These are phyloP conservation scores for Ustilago tritici DNA, from an alignment of 1,284 basidiomycete species.

Conservation along the genomic window DNA sequence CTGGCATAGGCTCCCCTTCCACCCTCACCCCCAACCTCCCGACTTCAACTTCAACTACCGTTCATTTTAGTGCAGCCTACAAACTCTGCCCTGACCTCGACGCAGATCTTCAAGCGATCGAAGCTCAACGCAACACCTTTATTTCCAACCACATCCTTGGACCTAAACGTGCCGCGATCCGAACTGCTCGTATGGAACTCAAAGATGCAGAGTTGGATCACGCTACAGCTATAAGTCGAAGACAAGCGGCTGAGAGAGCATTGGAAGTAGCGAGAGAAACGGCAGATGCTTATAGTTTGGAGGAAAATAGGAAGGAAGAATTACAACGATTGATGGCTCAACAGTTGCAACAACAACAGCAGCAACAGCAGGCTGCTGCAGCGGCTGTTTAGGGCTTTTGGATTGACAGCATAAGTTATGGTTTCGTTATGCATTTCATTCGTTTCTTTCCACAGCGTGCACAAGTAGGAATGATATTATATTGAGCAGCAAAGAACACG, in stretches of 20 bases:
- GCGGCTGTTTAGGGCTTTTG: background rate
- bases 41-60: background rate
- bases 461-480: background rate
- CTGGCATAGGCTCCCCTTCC: constrained; percentile 15
- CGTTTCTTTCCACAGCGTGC: background rate
- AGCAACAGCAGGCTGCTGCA: background rate
- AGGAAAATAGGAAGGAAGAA: constrained; percentile 49
- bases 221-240: background rate
- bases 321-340: constrained; percentile 14
- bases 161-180: background rate
- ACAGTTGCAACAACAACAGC: constrained; percentile 19
- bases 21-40: constrained; percentile 1
- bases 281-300: constrained; percentile 41
- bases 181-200: constrained; percentile 6
- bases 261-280: constrained; percentile 39
- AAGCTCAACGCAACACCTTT: constrained; percentile 17
- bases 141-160: constrained; percentile 23
- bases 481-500: background rate
- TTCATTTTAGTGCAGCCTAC: constrained; percentile 23
- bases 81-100: constrained; percentile 38
- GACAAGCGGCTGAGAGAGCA: constrained; percentile 16
- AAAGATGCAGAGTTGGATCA: constrained; percentile 27
- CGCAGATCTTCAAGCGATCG: constrained; percentile 29
- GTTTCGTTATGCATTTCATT: background rate
- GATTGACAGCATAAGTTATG: background rate